Conservation (phyloP, 306 rosid species). For the Bauhinia variegata region DNA sequence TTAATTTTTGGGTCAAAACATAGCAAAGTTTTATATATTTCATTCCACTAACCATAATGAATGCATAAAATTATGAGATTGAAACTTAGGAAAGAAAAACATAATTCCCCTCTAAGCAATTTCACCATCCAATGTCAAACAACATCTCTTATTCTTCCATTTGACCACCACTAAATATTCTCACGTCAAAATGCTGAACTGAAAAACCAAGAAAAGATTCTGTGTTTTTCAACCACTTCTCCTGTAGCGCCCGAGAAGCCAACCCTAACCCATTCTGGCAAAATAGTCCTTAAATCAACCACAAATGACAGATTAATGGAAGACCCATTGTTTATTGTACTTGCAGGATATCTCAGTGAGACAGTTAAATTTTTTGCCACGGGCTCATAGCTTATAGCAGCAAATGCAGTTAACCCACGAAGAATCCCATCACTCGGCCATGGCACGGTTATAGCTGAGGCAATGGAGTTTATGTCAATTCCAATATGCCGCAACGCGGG, state of each 20-base stretch:
- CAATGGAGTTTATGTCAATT: slow-evolving; percentile 44
- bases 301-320: slow-evolving; percentile 15
- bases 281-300: slow-evolving; percentile 43
- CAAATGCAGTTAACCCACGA: slow-evolving; percentile 1
- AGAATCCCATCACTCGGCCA: too few relatives aligned
- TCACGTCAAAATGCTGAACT: slow-evolving; percentile 26
- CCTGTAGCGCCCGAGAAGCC: slow-evolving; percentile 53
- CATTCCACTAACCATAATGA: too few relatives aligned
- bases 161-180: not conserved
- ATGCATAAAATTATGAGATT: too few relatives aligned
- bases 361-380: slow-evolving; percentile 25
- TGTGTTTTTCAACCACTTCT: slow-evolving; percentile 26
- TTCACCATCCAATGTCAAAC: not conserved
- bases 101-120: too few relatives aligned
- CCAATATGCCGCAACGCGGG: slow-evolving; percentile 40
- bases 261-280: slow-evolving; percentile 56
- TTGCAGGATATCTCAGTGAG: slow-evolving; percentile 14
- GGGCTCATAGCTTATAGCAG: slow-evolving; percentile 42
- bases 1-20: too few relatives aligned
- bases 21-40: too few relatives aligned
- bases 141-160: not conserved
- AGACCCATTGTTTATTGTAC: not conserved
- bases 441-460: not conserved
- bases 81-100: too few relatives aligned
- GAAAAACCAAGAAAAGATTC: slow-evolving; percentile 42